Evolutionary conservation across 495 filamentous ascomycete species (phyloP).

Genomic region (Neurospora sp.): DNA sequence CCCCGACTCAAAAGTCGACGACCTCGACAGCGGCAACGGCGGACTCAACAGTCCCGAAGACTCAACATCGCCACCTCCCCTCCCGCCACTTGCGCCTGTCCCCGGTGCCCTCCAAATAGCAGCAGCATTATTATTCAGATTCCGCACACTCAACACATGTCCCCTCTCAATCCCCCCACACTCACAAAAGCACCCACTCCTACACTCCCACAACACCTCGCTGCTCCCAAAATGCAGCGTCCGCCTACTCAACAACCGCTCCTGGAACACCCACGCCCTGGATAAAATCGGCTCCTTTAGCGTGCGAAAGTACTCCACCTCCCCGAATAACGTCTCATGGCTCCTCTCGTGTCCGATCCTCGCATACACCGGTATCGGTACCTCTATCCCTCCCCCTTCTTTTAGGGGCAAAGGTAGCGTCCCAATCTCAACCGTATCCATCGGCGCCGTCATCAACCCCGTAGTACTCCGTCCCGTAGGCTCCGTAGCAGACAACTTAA

Average conservation of each 20-base stretch:
- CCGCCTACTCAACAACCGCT: conserved; percentile 20
- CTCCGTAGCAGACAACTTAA: background rate
- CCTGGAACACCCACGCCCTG: conserved; percentile 27
- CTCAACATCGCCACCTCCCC: background rate
- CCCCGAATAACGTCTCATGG: conserved; percentile 9
- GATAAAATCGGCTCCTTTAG: conserved; percentile 9
- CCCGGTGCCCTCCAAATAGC: background rate
- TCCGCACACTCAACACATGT: conserved; percentile 6
- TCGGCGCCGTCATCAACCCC: background rate
- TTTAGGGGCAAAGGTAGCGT: background rate
- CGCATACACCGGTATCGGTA: conserved; percentile 1
- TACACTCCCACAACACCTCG: conserved; percentile 26
- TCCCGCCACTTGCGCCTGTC: background rate
- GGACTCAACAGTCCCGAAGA: background rate
- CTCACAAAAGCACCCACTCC: conserved; percentile 17
- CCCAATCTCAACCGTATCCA: conserved; percentile 13
- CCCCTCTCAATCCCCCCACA: conserved; percentile 7
- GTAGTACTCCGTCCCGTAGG: no score
- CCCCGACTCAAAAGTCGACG: background rate
- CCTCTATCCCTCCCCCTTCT: background rate
- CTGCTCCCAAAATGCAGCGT: conserved; percentile 16
- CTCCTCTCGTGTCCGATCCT: conserved; percentile 9
- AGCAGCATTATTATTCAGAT: background rate
- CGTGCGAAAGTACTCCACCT: conserved; percentile 6
- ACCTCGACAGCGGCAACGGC: background rate